Conservation (phyloP, 305 asterid species). For the Petunia hybrid region DNA sequence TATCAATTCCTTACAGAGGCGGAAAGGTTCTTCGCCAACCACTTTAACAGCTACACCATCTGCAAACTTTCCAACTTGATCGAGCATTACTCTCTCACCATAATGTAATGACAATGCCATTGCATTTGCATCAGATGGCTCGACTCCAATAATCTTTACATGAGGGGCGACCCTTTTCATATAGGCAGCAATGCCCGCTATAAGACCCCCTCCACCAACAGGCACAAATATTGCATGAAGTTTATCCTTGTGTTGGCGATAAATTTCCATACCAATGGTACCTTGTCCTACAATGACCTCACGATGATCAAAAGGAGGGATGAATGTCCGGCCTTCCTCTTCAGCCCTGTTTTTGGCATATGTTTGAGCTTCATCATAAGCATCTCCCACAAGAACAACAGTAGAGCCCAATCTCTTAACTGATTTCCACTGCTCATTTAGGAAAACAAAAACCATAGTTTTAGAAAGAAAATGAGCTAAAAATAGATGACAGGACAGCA, state of each 20-base stretch:
- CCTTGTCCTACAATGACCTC: conserved; percentile 93
- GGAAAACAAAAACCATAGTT: conserved; percentile 21
- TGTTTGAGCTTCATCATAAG: conserved; percentile 90
- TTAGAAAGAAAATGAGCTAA: conserved; percentile 16
- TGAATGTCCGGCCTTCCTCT: conserved; percentile 74
- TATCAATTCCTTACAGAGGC: conserved; percentile 72
- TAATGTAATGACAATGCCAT: conserved; percentile 87
- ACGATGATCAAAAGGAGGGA: conserved; percentile 95
- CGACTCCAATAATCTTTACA: conserved; percentile 87
- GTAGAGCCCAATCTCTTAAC: conserved; percentile 81
- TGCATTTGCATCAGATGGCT: conserved; percentile 93
- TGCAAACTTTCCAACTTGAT: conserved; percentile 94
- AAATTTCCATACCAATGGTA: conserved; percentile 92
- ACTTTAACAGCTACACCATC: conserved; percentile 98
- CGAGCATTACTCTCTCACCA: conserved; percentile 75
- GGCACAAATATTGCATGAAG: conserved; percentile 84
- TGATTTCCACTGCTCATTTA: conserved; percentile 66
- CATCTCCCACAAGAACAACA: conserved; percentile 79
- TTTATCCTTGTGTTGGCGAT: conserved; percentile 68
- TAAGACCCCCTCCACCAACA: conserved; percentile 94
- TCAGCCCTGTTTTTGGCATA: conserved; percentile 77
- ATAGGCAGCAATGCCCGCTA: conserved; percentile 92
- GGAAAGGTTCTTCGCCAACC: conserved; percentile 88
- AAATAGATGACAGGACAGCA: neutral
- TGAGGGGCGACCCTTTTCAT: conserved; percentile 81